Evolutionary conservation across 2,329 filamentous ascomycete species (phyloP).

Genomic region (Ophiostoma sp.): DNA sequence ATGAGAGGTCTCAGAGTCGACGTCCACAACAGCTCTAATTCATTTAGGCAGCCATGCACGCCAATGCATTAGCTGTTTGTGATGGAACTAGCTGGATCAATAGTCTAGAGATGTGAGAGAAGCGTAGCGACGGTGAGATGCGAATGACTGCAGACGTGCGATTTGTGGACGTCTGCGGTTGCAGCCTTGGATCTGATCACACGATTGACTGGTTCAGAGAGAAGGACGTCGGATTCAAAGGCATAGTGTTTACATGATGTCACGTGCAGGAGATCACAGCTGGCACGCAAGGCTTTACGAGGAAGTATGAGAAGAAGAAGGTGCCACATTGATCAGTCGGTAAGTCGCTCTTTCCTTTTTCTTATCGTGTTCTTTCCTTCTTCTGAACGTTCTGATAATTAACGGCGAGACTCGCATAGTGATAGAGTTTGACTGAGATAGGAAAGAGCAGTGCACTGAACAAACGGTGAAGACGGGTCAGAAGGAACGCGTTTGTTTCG

Average conservation of each 20-base stretch:
- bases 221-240: background rate
- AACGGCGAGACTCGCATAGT: background rate
- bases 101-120: background rate
- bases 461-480: background rate
- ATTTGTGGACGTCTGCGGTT: background rate
- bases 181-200: background rate
- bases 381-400: background rate
- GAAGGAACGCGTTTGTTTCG: slow-evolving; percentile 27
- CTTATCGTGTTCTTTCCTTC: background rate
- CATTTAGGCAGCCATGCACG: slow-evolving; percentile 8
- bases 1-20: background rate
- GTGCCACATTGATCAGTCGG: background rate
- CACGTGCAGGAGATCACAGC: background rate
- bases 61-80: background rate
- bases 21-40: background rate
- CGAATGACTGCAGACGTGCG: background rate
- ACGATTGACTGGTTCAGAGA: background rate
- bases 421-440: background rate
- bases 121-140: background rate
- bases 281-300: background rate
- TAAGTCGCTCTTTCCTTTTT: background rate
- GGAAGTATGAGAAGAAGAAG: background rate
- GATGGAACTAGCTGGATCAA: background rate
- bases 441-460: slow-evolving; percentile 13
- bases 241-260: background rate